Percentiles rank a stretch among this genome's conserved stretches.
These are phyloP conservation scores for Graphilbum fragrans DNA, from an alignment of 2,329 filamentous ascomycete genomes.

Conservation along the genomic window DNA sequence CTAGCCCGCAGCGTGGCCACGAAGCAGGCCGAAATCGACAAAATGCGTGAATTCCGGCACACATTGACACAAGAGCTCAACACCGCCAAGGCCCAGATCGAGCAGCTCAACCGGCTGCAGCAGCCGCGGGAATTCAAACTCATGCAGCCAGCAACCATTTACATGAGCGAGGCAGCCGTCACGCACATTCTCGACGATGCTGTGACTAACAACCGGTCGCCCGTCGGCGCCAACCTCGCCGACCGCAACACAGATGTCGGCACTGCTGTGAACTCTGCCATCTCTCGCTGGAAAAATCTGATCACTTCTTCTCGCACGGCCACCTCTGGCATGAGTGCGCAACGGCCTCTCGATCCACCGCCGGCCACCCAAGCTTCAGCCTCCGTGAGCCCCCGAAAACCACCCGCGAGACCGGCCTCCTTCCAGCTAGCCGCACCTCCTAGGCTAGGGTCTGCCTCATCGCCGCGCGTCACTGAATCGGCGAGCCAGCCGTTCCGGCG, in stretches of 20 bases:
- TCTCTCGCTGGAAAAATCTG: conserved; percentile 51
- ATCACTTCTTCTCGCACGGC: conserved; percentile 37
- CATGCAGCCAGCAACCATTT: conserved; percentile 36
- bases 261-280: conserved; percentile 38
- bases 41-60: conserved; percentile 36
- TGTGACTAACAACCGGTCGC: conserved; percentile 21
- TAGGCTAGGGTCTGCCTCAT: too few relatives aligned
- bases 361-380: background rate
- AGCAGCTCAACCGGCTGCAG: conserved; percentile 44
- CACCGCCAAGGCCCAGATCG: conserved; percentile 45
- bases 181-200: conserved; percentile 33
- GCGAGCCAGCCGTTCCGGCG: too few relatives aligned
- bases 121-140: conserved; percentile 49
- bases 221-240: conserved; percentile 33
- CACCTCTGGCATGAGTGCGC: conserved; percentile 33
- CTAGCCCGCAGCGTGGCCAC: conserved; percentile 46
- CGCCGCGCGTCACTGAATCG: too few relatives aligned
- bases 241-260: conserved; percentile 41
- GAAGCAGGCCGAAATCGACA: conserved; percentile 42
- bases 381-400: too few relatives aligned
- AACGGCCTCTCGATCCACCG: conserved; percentile 30
- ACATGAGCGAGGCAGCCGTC: conserved; percentile 36
- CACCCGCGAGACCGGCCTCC: too few relatives aligned
- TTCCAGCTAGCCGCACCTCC: too few relatives aligned
- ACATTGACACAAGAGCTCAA: conserved; percentile 42